Evolutionary conservation across 495 filamentous ascomycete genomes (phyloP).

Genomic region (Trichoderma asperelloides): DNA sequence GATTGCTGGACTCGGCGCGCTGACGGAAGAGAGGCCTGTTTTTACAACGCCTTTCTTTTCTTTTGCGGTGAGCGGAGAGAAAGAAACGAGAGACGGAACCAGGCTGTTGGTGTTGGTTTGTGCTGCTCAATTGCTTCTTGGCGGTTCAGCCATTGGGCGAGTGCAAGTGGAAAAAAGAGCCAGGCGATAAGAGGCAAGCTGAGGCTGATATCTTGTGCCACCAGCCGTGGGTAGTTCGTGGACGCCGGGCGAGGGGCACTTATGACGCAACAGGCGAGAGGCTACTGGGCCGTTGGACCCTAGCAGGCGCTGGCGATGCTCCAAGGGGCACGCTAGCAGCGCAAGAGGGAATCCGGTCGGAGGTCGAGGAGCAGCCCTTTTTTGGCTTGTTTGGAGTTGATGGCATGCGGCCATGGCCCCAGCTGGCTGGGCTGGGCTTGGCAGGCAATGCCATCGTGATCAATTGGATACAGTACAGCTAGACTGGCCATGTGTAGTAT

Average conservation of each 20-base stretch:
- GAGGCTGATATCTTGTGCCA: slow-evolving; percentile 3
- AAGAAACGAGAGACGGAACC: neutral
- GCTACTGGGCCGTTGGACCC: neutral
- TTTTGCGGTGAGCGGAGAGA: neutral
- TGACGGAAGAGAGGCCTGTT: neutral
- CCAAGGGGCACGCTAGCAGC: slow-evolving; percentile 4
- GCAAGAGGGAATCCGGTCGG: neutral
- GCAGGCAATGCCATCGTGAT: too few relatives aligned
- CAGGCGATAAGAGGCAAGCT: neutral
- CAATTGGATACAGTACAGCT: too few relatives aligned
- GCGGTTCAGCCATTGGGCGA: too few relatives aligned
- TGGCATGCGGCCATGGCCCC: too few relatives aligned
- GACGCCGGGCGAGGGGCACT: neutral
- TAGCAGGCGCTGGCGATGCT: neutral
- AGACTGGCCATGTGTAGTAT: too few relatives aligned
- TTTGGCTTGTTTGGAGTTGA: too few relatives aligned
- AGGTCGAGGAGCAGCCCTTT: neutral
- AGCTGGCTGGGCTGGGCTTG: too few relatives aligned
- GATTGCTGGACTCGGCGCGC: neutral
- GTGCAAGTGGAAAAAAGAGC: too few relatives aligned
- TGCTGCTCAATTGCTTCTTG: neutral
- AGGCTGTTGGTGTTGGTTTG: neutral
- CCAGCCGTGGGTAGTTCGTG: neutral
- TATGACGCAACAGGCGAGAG: neutral
- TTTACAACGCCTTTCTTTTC: neutral